Evolutionary conservation across 129 eudicot species (phyloP), one percentile per base, ranked within the genome.

Genomic region (Lonicera japonica): DNA sequence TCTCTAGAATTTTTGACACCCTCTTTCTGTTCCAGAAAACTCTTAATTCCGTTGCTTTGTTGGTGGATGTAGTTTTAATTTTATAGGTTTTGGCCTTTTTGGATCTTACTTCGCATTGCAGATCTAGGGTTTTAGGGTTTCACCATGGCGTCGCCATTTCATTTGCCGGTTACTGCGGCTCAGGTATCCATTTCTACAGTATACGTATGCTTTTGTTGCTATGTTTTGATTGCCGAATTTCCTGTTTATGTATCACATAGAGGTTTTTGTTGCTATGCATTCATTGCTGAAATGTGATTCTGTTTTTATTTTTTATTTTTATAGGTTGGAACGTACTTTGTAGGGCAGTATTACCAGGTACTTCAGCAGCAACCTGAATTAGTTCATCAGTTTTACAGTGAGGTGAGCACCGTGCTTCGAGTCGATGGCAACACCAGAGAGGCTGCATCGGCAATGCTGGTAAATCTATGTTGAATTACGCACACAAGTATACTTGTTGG

Each of bases 301-400:
- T 43, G 3, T 10, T 43, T 4, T n/a, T n/a, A 2, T 65, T 10
- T 60, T 40, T 60, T 51, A n/a, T n/a, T n/a, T n/a, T n/a, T n/a
- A n/a, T 58, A 88, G 96, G 87, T 88, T 55, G 96, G 86, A 39
- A 79, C 88, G 25, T 88, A 79, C 72, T 88, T 88, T 60, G 96
- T 88, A 0, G 89, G 89, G 20, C 86, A 88, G 63, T 88, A 88
- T 66, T 88, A 88, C 56, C 86, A 84, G 75, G 82, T 77, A 65
- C 79, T 84, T 23, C 89, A 84, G 70, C 61, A 74, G 34, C 86
- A 79, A 51, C 96, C 89, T 1, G 96, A 84, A 20, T 67, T 60
- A 24, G 96, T 82, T 69, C 86, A 88, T 54, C 96, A 84, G 66
- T 84, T 84, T 75, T 88, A 88, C 63, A 84, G 76, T 16, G 92